Evolutionary conservation across 768 basidiomycete genomes (phyloP).

Genomic region (Kondoa malvinella): DNA sequence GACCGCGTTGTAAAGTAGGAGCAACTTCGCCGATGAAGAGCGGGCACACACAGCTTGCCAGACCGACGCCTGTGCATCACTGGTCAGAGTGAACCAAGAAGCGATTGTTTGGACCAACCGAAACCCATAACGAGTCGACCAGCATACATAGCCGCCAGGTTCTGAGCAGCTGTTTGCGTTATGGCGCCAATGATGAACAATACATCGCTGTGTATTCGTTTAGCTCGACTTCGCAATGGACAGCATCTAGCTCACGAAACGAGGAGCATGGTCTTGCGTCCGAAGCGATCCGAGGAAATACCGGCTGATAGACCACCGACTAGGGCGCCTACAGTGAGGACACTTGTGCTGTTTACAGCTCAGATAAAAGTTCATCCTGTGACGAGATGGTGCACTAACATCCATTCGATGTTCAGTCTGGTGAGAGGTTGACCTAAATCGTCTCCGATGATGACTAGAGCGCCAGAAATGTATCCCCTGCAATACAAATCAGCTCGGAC

Average conservation of each 20-base stretch:
- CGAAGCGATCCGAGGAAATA: constrained; percentile 52
- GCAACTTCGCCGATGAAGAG: constrained; percentile 71
- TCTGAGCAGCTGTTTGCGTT: constrained; percentile 51
- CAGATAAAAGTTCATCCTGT: too few relatives aligned
- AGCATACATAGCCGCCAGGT: constrained; percentile 56
- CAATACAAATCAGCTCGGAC: too few relatives aligned
- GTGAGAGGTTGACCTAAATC: constrained; percentile 14
- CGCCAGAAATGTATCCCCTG: constrained; percentile 6
- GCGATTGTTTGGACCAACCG: constrained; percentile 7
- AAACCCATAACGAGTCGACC: constrained; percentile 54
- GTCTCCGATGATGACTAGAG: constrained; percentile 13
- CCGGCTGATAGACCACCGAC: constrained; percentile 57
- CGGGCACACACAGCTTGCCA: constrained; percentile 46
- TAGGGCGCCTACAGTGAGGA: constrained; percentile 61
- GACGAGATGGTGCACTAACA: too few relatives aligned
- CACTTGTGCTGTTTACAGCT: too few relatives aligned
- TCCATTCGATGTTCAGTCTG: constrained; percentile 40
- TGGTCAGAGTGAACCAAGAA: constrained; percentile 5
- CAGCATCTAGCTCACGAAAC: too few relatives aligned
- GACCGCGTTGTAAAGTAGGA: constrained; percentile 52
- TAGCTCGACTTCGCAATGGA: too few relatives aligned
- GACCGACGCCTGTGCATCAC: neutral
- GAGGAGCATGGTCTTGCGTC: constrained; percentile 47
- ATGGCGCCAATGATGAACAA: constrained; percentile 62
- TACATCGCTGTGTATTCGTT: too few relatives aligned